These are phyloP conservation scores for Zymoseptoria passerinii DNA, from an alignment of 2,329 filamentous ascomycete species.

Conservation along the genomic window DNA sequence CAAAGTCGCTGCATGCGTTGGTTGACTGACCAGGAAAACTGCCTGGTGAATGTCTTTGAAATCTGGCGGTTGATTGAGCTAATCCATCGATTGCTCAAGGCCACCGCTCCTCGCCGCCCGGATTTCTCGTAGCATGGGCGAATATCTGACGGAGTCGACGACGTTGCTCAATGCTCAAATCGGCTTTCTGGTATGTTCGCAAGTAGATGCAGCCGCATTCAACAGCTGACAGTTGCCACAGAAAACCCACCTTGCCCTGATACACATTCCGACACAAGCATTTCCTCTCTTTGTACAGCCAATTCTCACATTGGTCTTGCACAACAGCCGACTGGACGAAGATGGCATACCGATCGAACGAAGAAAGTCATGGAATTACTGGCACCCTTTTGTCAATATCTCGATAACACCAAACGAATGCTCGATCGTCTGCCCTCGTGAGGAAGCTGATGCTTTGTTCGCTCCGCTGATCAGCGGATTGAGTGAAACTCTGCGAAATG, in stretches of 20 bases:
- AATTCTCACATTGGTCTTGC: constrained; percentile 73
- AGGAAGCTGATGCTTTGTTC: constrained; percentile 67
- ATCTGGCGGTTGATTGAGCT: neutral
- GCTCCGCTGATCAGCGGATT: constrained; percentile 60
- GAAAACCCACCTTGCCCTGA: constrained; percentile 79
- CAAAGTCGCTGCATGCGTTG: no score
- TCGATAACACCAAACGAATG: constrained; percentile 88
- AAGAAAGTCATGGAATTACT: constrained; percentile 39
- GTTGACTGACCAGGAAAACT: neutral
- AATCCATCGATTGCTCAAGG: neutral
- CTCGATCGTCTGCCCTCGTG: constrained; percentile 77
- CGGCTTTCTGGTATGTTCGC: constrained; percentile 38
- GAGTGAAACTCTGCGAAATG: constrained; percentile 35
- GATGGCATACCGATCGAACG: constrained; percentile 31
- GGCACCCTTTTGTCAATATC: constrained; percentile 82
- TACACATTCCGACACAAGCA: constrained; percentile 77
- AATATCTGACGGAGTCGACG: constrained; percentile 30
- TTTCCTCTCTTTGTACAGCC: constrained; percentile 74
- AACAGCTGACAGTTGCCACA: constrained; percentile 34
- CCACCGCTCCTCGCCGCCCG: neutral
- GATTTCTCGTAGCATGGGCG: constrained; percentile 12
- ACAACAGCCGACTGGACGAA: constrained; percentile 31
- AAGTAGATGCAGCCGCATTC: neutral
- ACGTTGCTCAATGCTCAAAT: constrained; percentile 42
- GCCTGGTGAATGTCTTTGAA: neutral